phyloP scores from a whole-genome alignment of 768 basidiomycete genomes.

The Hemileccinum rubropunctum region DNA sequence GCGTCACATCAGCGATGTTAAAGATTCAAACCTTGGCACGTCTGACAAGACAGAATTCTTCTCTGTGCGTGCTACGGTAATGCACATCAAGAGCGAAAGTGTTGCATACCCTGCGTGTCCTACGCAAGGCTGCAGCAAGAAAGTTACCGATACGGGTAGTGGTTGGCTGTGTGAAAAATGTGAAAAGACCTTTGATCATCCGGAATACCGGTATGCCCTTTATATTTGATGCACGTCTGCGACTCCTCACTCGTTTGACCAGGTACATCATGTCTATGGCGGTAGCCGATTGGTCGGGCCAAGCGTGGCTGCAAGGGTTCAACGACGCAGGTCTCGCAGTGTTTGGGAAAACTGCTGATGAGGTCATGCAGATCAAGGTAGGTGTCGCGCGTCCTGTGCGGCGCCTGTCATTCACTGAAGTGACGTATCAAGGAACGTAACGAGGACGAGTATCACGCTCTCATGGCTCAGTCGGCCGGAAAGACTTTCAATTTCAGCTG shows the following conservation, averaged over 20 bases:
- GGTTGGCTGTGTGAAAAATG: constrained; percentile 97
- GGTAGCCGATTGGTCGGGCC: constrained; percentile 85
- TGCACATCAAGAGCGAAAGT: constrained; percentile 82
- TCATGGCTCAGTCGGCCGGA: constrained; percentile 64
- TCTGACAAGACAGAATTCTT: constrained; percentile 81
- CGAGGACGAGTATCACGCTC: constrained; percentile 53
- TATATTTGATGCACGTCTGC: background rate
- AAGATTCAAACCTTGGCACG: constrained; percentile 70
- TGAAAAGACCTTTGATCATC: constrained; percentile 54
- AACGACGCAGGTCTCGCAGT: constrained; percentile 83
- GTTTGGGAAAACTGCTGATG: constrained; percentile 76
- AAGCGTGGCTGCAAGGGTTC: constrained; percentile 93
- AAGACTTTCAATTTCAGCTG: constrained; percentile 79
- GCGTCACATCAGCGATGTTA: constrained; percentile 73
- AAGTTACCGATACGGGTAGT: constrained; percentile 66
- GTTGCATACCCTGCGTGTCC: constrained; percentile 90
- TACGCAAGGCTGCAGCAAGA: constrained; percentile 80
- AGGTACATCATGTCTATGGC: constrained; percentile 85
- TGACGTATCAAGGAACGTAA: constrained; percentile 51
- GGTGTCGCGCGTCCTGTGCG: background rate
- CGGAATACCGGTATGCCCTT: constrained; percentile 72
- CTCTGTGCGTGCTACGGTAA: constrained; percentile 75
- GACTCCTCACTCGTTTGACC: constrained; percentile 1
- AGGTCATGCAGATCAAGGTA: constrained; percentile 74
- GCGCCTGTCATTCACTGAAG: background rate